Evolutionary conservation across 2,329 filamentous ascomycete species (phyloP).

Genomic region (Neopestalotiopsis sp.): DNA sequence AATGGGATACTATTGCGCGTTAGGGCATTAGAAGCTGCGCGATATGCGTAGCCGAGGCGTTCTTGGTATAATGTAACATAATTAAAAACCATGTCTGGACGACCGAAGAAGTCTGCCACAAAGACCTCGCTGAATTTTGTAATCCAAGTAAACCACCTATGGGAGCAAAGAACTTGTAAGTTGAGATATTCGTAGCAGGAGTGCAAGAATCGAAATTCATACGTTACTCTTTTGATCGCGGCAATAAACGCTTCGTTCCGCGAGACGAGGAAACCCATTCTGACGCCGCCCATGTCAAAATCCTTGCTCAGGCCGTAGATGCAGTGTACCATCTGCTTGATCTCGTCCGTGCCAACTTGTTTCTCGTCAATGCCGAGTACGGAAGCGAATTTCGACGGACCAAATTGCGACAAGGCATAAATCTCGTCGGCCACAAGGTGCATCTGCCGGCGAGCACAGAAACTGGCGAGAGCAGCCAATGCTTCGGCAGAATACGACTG

Average conservation of each 20-base stretch:
- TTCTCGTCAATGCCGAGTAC: background rate
- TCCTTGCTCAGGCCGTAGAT: slow-evolving; percentile 2
- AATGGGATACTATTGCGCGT: too few relatives aligned
- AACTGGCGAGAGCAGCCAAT: background rate
- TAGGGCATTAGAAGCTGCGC: too few relatives aligned
- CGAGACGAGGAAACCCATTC: background rate
- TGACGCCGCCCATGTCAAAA: background rate
- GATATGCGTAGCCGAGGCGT: too few relatives aligned
- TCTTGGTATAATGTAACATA: background rate
- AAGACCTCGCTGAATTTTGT: background rate
- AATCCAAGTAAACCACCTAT: background rate
- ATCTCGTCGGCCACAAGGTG: slow-evolving; percentile 4
- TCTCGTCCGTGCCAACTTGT: background rate
- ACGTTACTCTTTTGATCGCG: too few relatives aligned
- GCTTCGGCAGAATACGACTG: background rate
- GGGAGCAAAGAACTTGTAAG: too few relatives aligned
- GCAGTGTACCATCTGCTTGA: background rate
- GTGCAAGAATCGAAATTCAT: too few relatives aligned
- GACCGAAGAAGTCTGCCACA: background rate
- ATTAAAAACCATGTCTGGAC: background rate
- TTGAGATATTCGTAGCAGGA: too few relatives aligned
- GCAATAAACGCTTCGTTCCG: background rate
- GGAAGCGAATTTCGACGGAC: background rate
- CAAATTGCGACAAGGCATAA: background rate
- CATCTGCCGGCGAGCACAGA: background rate